These are phyloP conservation scores for Alternaria arbusti DNA, from an alignment of 2,329 filamentous ascomycete species.

Conservation along the genomic window DNA sequence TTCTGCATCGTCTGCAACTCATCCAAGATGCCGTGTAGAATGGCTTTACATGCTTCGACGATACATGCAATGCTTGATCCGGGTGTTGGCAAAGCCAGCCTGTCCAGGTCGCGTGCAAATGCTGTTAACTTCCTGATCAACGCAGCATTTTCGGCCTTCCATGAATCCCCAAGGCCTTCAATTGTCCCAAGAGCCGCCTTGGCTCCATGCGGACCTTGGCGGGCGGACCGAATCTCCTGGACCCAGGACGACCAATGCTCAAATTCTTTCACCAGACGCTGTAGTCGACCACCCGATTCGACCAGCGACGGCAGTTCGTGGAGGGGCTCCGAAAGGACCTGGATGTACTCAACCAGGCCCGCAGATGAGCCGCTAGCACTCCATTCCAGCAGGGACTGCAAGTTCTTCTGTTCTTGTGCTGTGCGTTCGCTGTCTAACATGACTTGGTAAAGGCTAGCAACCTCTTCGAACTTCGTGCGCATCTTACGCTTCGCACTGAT, in stretches of 20 bases:
- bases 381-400: slow-evolving; percentile 46
- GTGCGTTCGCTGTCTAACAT: slow-evolving; percentile 47
- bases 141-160: slow-evolving; percentile 43
- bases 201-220: slow-evolving; percentile 14
- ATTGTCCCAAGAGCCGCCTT: slow-evolving; percentile 24
- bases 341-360: slow-evolving; percentile 44
- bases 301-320: slow-evolving; percentile 45
- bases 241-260: slow-evolving; percentile 41
- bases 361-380: slow-evolving; percentile 30
- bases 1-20: slow-evolving; percentile 44
- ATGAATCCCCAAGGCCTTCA: slow-evolving; percentile 41
- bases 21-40: slow-evolving; percentile 40
- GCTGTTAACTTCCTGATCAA: slow-evolving; percentile 44
- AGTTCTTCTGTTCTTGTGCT: slow-evolving; percentile 45
- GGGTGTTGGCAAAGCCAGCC: slow-evolving; percentile 31
- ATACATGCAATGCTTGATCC: slow-evolving; percentile 45
- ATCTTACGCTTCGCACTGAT: slow-evolving; percentile 40
- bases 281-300: slow-evolving; percentile 41
- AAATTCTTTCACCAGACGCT: slow-evolving; percentile 39
- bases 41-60: slow-evolving; percentile 34
- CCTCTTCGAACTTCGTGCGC: slow-evolving; percentile 44
- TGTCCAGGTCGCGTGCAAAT: slow-evolving; percentile 41
- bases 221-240: slow-evolving; percentile 33
- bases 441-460: slow-evolving; percentile 42
- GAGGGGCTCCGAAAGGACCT: slow-evolving; percentile 44